Evolutionary conservation across 768 basidiomycete genomes (phyloP), one percentile per base, ranked within the genome.

Genomic region (Rhodotorula graminis): DNA sequence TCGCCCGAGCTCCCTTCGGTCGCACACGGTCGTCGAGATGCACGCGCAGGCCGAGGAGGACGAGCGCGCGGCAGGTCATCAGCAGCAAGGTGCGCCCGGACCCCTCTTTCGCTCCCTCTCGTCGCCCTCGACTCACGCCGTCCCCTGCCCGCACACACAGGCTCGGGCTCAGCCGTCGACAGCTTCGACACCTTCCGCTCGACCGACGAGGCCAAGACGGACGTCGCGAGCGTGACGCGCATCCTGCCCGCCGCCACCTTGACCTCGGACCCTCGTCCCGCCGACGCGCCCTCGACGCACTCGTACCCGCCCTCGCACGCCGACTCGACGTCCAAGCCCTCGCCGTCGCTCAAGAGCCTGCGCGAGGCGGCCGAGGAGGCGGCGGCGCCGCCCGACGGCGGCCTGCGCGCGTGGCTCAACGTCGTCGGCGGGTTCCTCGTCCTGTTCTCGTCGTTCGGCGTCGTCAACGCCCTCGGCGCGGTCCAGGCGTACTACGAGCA

Each of bases 401-500:
- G 71, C 14, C 49, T 61, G 7, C 65, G 67, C 0, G 66, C 64
- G 2, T 67, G 55, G 29, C 55, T 67, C 11, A 70, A 58, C 47
- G 67, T 68, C 52, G 55, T 69, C 19, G 77, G 63, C 52, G 70
- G 73, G 29, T 64, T 55, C 49, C 72, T 71, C 56, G 61, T 61
- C 42, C 77, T 79, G 29, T 75, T 77, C 55, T 42, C 61, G 6
- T 74, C 77, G 8, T 80, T 77, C 68, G 78, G 78, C 15, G 76
- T 79, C 62, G 73, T 81, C 65, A 82, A 82, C 65, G 77, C 78
- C 1, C 82, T 78, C 49, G 83, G 83, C 47, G 81, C 80, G 6
- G 83, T 80, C 75, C 80, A 82, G 67, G 79, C 80, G 18, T 83
- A 81, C 75, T 83, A 83, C 67, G 64, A 73, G 19, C 66, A 74